phyloP scores from a whole-genome alignment of 352 stramenopile genomes.

The Phytophthora macrochlamydospora region DNA sequence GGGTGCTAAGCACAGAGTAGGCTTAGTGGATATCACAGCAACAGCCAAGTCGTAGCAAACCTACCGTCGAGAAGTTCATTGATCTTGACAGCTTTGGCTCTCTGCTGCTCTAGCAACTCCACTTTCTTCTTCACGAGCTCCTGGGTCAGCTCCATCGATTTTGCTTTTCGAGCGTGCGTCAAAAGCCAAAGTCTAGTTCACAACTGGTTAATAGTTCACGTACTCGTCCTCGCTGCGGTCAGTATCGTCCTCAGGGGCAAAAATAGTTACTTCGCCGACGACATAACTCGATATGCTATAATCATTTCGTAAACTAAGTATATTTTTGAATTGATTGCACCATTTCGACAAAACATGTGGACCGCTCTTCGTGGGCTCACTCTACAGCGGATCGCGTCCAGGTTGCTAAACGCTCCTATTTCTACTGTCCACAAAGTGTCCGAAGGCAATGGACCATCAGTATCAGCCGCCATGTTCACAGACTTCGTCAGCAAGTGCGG shows the following conservation, averaged over 20 bases:
- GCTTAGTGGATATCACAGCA: neutral
- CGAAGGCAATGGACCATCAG: neutral
- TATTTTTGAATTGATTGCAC: no score
- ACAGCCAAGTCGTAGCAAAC: neutral
- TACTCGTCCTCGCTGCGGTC: neutral
- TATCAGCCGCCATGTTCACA: conserved; percentile 42
- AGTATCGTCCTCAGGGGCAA: neutral
- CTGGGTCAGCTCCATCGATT: conserved; percentile 44
- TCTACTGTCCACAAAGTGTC: neutral
- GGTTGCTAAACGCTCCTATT: neutral
- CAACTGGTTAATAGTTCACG: neutral
- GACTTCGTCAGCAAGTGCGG: conserved; percentile 44
- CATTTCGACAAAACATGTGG: conserved; percentile 5
- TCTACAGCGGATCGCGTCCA: neutral
- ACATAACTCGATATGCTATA: no score
- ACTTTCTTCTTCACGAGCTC: conserved; percentile 82
- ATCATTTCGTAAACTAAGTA: no score
- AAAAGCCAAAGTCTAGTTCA: neutral
- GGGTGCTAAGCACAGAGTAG: conserved; percentile 16
- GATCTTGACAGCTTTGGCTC: conserved; percentile 63
- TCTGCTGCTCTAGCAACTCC: conserved; percentile 73
- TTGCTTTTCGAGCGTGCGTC: neutral
- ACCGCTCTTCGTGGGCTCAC: conserved; percentile 6
- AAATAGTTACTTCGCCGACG: neutral
- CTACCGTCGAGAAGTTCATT: conserved; percentile 63